These are phyloP conservation scores for Rhizoclosmatium sp. DNA, from an alignment of 192 early-diverging fungal species.

Conservation along the genomic window DNA sequence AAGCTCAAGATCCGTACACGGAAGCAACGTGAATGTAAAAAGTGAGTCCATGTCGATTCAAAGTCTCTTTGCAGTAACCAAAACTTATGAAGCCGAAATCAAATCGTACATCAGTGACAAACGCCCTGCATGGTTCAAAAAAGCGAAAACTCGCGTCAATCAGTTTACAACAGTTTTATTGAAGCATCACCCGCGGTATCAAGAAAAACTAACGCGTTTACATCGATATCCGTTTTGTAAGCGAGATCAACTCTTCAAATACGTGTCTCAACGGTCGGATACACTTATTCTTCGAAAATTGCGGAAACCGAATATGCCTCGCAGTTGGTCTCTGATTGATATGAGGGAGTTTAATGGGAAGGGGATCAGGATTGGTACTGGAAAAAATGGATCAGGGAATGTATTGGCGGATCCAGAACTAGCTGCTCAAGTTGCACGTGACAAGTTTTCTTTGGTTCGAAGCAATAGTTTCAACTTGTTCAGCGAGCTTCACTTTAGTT, in stretches of 20 bases:
- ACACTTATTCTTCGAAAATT: conserved; percentile 24
- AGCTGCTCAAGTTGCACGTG: neutral
- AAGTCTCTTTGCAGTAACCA: neutral
- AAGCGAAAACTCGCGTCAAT: conserved; percentile 32
- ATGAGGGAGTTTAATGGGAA: conserved; percentile 5
- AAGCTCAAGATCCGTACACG: neutral
- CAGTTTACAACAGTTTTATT: conserved; percentile 31
- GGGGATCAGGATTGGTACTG: conserved; percentile 19
- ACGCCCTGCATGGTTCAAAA: conserved; percentile 46
- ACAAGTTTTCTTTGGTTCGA: neutral
- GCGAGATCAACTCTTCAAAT: conserved; percentile 10
- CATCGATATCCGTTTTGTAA: conserved; percentile 37
- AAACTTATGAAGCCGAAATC: conserved; percentile 34
- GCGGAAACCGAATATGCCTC: conserved; percentile 30
- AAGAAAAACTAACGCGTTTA: conserved; percentile 27
- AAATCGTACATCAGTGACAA: conserved; percentile 43
- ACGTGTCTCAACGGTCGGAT: conserved; percentile 29
- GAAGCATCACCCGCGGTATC: conserved; percentile 33
- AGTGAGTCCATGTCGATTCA: neutral
- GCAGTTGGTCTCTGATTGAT: conserved; percentile 48
- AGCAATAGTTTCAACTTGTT: conserved; percentile 46
- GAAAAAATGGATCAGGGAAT: neutral
- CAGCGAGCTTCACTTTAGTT: neutral
- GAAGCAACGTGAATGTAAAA: neutral
- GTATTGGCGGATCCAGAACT: neutral